Evolutionary conservation across 1,284 basidiomycete species (phyloP), one percentile per base, ranked within the genome.

Genomic region (Cutaneotrichosporon mucoides): DNA sequence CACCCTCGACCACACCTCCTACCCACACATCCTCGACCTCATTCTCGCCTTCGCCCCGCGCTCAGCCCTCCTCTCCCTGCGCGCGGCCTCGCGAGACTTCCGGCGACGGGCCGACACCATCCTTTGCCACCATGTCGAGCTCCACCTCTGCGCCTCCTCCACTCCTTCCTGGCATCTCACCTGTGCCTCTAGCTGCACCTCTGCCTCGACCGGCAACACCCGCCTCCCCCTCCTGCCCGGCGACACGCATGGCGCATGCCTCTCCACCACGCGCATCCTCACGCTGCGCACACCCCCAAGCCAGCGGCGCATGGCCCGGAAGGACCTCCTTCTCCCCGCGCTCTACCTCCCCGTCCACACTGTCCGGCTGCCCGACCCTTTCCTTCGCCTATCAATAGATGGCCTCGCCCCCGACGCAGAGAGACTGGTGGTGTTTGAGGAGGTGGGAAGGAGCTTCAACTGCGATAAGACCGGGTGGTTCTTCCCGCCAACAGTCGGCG

Each of bases 391-490:
- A 4, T 51, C 49, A 5, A 41, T 51, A 8, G 38, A 40, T 4
- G 49, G 49, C 16, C 38, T 51, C 6, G 49, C 49, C 2, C 38
- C 49, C 15, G 8, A 13, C 37, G 49, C 49, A 1, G 5, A 38
- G 6, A 24, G 4, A 4, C 16, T 51, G 2, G 15, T 51, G 7
- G 38, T 40, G 8, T 40, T 24, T 6, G 49, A 51, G 16, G 5
- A 24, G 11, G 11, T 51, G 5, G 15, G 38, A 0, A 5, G 11
- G 3, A 41, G 38, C 38, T 51, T 51, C 49, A 51, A 51, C 24
- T 51, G 49, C 49, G 49, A 51, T 38, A 51, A 51, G 38, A 51
- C 49, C n/a, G 49, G 49, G 6, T 51, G 49, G 49, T 51, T 51
- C 37, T 51, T 51, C 12, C 49, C 49, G 11, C 49, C 49, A 2